These are phyloP conservation scores for Crithidia sp. DNA, from an alignment of 208 protist genomes.

Conservation along the genomic window DNA sequence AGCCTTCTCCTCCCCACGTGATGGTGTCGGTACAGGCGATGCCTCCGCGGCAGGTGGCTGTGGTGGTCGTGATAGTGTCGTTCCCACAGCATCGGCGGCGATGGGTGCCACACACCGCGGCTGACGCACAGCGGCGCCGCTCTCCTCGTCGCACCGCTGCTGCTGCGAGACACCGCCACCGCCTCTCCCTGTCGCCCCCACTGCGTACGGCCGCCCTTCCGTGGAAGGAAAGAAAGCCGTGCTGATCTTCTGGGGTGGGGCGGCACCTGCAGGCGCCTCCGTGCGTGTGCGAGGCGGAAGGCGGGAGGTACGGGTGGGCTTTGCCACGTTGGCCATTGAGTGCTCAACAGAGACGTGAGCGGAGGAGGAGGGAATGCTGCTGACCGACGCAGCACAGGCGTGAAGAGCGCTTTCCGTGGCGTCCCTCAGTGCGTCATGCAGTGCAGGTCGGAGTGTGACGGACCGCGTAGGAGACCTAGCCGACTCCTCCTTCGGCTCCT, in stretches of 20 bases:
- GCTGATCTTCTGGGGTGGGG: neutral
- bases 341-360: neutral
- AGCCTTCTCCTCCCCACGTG: neutral
- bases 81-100: too few relatives aligned
- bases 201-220: neutral
- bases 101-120: too few relatives aligned
- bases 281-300: conserved; percentile 9
- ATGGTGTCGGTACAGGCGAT: neutral
- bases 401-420: neutral
- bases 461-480: neutral
- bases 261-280: neutral
- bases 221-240: too few relatives aligned
- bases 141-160: too few relatives aligned
- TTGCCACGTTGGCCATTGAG: neutral
- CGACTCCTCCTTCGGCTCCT: neutral
- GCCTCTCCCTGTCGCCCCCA: too few relatives aligned
- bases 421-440: neutral
- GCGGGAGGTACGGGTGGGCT: neutral
- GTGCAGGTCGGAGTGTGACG: neutral
- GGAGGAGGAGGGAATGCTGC: neutral
- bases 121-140: too few relatives aligned
- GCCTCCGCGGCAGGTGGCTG: neutral
- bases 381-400: neutral
- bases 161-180: too few relatives aligned
- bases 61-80: neutral